These are phyloP conservation scores for Kondoa malvinella DNA, from an alignment of 768 basidiomycete species.

Conservation along the genomic window DNA sequence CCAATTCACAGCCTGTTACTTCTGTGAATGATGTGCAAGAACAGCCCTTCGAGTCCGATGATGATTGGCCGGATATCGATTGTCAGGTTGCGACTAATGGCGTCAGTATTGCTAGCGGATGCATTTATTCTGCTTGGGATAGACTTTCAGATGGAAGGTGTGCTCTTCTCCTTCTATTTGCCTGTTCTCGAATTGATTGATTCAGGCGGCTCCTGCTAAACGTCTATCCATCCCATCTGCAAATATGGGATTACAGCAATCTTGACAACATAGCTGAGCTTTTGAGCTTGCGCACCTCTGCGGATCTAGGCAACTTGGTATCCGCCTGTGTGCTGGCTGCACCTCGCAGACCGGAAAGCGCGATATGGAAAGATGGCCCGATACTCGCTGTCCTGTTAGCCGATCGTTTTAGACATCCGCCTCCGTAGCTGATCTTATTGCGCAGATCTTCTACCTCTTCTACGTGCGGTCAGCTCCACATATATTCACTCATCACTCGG, in stretches of 20 bases:
- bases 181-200: not conserved
- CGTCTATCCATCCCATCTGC: not conserved
- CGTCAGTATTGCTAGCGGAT: not conserved
- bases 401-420: no score
- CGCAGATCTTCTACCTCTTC: not conserved
- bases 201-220: not conserved
- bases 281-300: not conserved
- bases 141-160: not conserved
- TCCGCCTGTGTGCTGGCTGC: not conserved
- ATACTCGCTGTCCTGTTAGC: not conserved
- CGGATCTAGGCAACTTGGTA: not conserved
- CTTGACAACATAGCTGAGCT: not conserved
- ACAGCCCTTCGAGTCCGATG: not conserved
- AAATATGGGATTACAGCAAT: not conserved
- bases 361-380: not conserved
- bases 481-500: not conserved
- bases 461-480: not conserved
- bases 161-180: not conserved
- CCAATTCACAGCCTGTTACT: not conserved
- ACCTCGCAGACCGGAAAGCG: not conserved
- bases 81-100: not conserved
- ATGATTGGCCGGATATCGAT: not conserved
- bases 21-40: not conserved
- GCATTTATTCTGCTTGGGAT: not conserved
- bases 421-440: not conserved